phyloP scores from a whole-genome alignment of 352 stramenopile species.

The Phytophthora sojae region DNA sequence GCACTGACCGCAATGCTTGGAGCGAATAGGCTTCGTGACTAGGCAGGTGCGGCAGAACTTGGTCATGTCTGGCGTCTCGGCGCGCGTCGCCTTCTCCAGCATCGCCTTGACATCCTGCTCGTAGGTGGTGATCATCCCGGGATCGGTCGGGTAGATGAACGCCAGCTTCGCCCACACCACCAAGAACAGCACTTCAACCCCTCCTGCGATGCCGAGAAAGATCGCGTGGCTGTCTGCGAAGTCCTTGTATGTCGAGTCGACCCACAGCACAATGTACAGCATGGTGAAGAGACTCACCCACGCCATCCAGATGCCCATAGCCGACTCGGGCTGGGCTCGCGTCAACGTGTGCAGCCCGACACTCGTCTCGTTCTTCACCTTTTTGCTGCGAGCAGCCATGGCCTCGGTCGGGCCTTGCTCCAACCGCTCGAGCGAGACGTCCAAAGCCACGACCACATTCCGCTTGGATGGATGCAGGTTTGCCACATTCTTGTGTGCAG shows the following conservation, averaged over 20 bases:
- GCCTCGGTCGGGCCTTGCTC: conserved; percentile 21
- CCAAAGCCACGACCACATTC: conserved; percentile 40
- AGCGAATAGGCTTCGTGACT: conserved; percentile 74
- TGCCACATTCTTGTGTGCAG: conserved; percentile 39
- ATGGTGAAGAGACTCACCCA: conserved; percentile 80
- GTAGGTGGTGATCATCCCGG: conserved; percentile 61
- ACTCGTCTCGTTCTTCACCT: conserved; percentile 33
- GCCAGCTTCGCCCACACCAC: conserved; percentile 58
- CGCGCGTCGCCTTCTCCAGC: conserved; percentile 52
- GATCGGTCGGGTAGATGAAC: conserved; percentile 66
- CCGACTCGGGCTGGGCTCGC: conserved; percentile 66
- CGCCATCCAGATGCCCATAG: conserved; percentile 82
- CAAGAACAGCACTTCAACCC: conserved; percentile 57
- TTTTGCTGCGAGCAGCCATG: conserved; percentile 30
- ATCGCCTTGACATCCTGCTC: conserved; percentile 62
- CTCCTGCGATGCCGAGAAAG: conserved; percentile 54
- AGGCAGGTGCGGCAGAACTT: conserved; percentile 80
- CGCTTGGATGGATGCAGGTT: conserved; percentile 58
- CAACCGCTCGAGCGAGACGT: conserved; percentile 40
- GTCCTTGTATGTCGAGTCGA: conserved; percentile 50
- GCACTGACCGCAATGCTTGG: conserved; percentile 84
- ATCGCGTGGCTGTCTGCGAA: conserved; percentile 39
- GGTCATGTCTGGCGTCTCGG: conserved; percentile 46
- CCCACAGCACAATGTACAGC: conserved; percentile 71
- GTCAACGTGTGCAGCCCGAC: conserved; percentile 37